Conservation (phyloP, 495 filamentous ascomycete species). For the Xylaria palmicola region DNA sequence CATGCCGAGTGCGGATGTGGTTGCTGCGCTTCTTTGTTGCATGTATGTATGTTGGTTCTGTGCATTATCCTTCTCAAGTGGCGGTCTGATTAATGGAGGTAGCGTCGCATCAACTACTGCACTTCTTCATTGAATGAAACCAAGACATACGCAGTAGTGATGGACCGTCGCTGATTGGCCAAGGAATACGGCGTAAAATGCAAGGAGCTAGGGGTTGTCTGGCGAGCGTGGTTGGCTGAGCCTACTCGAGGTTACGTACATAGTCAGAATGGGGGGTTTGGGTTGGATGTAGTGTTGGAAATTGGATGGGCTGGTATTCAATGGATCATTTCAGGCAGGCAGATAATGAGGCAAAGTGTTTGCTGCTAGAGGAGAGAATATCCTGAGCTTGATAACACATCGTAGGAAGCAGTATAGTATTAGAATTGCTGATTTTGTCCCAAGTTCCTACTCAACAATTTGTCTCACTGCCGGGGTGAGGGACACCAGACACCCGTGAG, state of each 20-base stretch:
- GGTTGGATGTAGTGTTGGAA: too few relatives aligned
- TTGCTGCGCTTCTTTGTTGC: not conserved
- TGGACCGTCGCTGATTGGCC: too few relatives aligned
- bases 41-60: not conserved
- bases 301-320: too few relatives aligned
- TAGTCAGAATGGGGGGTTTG: not conserved
- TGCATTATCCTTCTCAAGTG: not conserved
- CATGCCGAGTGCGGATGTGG: not conserved
- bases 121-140: not conserved
- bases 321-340: too few relatives aligned
- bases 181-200: too few relatives aligned
- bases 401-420: not conserved
- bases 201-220: not conserved
- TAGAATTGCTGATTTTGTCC: constrained; percentile 2
- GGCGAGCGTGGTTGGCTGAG: not conserved
- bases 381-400: not conserved
- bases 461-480: constrained; percentile 13
- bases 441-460: constrained; percentile 6
- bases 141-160: not conserved
- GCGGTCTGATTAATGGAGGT: not conserved
- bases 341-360: not conserved
- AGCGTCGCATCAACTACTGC: not conserved
- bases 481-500: constrained; percentile 20
- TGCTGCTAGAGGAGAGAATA: not conserved
- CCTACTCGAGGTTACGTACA: not conserved